Evolutionary conservation across 140 eudicot genomes (phyloP).

Genomic region (Senecio squalidus): DNA sequence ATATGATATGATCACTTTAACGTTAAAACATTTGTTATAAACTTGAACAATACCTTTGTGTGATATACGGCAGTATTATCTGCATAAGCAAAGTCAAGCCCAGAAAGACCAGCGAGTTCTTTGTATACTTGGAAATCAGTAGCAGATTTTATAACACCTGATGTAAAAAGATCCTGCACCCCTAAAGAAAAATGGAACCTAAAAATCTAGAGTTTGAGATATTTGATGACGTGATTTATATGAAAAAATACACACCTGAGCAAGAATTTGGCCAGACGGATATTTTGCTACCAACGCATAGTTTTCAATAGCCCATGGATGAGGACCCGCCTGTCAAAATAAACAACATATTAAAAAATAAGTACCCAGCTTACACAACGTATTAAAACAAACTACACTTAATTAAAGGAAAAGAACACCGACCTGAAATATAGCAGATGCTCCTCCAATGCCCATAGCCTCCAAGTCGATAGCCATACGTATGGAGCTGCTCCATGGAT

Average conservation of each 20-base stretch:
- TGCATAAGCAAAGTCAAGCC: slow-evolving; percentile 88
- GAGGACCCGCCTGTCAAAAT: slow-evolving; percentile 72
- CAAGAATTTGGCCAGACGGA: slow-evolving; percentile 83
- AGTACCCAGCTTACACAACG: too few relatives aligned
- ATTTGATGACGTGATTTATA: neutral
- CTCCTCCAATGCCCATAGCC: slow-evolving; percentile 97
- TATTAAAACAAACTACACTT: too few relatives aligned
- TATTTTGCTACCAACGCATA: slow-evolving; percentile 81
- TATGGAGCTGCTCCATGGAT: slow-evolving; percentile 91
- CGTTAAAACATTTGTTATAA: neutral
- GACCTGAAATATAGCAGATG: slow-evolving; percentile 88
- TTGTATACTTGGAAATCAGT: slow-evolving; percentile 95
- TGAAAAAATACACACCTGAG: slow-evolving; percentile 55
- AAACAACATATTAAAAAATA: slow-evolving; percentile 9
- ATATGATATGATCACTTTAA: neutral
- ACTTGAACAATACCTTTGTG: slow-evolving; percentile 60
- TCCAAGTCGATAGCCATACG: slow-evolving; percentile 90
- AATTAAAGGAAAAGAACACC: neutral
- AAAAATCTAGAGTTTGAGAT: slow-evolving; percentile 12
- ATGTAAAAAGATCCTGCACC: slow-evolving; percentile 86
- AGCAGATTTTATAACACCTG: slow-evolving; percentile 88
- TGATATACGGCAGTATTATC: slow-evolving; percentile 97
- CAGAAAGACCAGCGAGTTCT: slow-evolving; percentile 95
- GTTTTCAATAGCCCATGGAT: slow-evolving; percentile 95
- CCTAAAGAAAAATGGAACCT: slow-evolving; percentile 25